Evolutionary conservation across 2,329 filamentous ascomycete genomes (phyloP).

Genomic region (Penicillium palitans): DNA sequence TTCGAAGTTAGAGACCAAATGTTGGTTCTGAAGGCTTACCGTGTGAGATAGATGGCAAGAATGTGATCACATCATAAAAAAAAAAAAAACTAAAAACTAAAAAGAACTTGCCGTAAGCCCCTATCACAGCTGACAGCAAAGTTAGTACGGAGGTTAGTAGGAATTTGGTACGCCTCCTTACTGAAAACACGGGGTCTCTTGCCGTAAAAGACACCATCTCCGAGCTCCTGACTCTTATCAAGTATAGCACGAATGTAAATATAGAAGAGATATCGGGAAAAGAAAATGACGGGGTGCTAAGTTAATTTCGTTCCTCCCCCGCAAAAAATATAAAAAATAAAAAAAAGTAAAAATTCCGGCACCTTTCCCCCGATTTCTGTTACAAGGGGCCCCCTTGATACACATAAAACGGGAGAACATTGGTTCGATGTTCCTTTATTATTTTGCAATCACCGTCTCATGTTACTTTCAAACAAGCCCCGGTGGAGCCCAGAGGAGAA

Average conservation of each 20-base stretch:
- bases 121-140: neutral
- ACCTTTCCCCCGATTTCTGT: neutral
- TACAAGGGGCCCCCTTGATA: neutral
- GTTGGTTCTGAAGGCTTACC: neutral
- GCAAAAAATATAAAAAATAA: neutral
- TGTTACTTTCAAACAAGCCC: constrained; percentile 4
- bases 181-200: constrained; percentile 2
- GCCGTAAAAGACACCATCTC: constrained; percentile 13
- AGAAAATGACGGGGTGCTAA: neutral
- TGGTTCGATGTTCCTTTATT: neutral
- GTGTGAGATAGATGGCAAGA: neutral
- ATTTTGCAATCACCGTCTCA: constrained; percentile 6
- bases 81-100: neutral
- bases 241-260: neutral
- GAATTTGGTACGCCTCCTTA: constrained; percentile 15
- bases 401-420: neutral
- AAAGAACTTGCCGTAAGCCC: neutral
- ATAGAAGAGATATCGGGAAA: neutral
- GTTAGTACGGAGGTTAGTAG: neutral
- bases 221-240: neutral
- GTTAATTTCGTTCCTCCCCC: neutral
- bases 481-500: neutral
- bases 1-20: neutral
- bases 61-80: neutral
- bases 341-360: neutral